A percentile compares a stretch with the other conserved stretches of the same genome.
phyloP scores from a whole-genome alignment of 495 filamentous ascomycete genomes.

The Hypoxylon fuscum region DNA sequence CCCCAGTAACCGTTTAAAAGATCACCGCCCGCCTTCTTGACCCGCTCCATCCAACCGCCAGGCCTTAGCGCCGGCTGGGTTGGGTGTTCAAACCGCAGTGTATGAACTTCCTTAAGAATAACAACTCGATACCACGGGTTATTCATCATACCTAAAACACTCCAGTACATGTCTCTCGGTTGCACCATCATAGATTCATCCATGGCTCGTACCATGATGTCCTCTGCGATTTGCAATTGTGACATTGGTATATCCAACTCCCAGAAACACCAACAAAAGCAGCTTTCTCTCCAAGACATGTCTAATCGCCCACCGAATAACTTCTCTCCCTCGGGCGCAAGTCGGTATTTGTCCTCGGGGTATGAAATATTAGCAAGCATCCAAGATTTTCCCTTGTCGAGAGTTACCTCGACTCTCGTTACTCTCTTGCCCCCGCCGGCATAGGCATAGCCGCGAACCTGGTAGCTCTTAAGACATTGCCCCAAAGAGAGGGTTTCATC shows the following conservation, averaged over 20 bases:
- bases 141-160: slow-evolving; percentile 98
- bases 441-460: slow-evolving; percentile 85
- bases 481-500: slow-evolving; percentile 72
- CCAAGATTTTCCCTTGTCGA: slow-evolving; percentile 89
- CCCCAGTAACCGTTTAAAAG: slow-evolving; percentile 88
- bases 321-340: slow-evolving; percentile 66
- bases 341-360: slow-evolving; percentile 85
- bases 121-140: slow-evolving; percentile 92
- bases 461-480: slow-evolving; percentile 64
- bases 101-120: slow-evolving; percentile 74
- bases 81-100: slow-evolving; percentile 86
- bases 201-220: slow-evolving; percentile 88
- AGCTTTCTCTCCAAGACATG: slow-evolving; percentile 81
- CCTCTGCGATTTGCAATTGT: slow-evolving; percentile 69
- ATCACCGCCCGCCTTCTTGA: slow-evolving; percentile 89
- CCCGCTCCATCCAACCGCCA: slow-evolving; percentile 95
- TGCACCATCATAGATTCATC: slow-evolving; percentile 90
- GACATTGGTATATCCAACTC: slow-evolving; percentile 72
- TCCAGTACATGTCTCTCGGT: slow-evolving; percentile 97
- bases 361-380: slow-evolving; percentile 82
- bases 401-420: slow-evolving; percentile 82
- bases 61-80: slow-evolving; percentile 81
- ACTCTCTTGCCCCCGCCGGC: slow-evolving; percentile 87
- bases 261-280: slow-evolving; percentile 98
- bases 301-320: slow-evolving; percentile 84